Percentiles rank a stretch among this genome's conserved stretches.
Evolutionary conservation across 2,329 filamentous ascomycete genomes (phyloP).

Genomic region (Fusarium kyushuense): DNA sequence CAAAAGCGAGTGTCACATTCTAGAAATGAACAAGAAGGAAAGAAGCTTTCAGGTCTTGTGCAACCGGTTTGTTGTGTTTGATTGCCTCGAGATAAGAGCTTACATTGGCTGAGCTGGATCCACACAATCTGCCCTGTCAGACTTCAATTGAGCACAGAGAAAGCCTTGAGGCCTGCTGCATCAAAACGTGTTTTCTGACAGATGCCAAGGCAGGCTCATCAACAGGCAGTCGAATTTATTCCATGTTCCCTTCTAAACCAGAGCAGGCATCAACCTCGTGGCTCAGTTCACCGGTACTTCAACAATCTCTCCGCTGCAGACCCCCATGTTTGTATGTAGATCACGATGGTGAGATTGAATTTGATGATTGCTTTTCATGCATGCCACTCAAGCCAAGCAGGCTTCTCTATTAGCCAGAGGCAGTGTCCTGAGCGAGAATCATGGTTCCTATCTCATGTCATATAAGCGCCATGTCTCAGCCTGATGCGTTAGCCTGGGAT

Average conservation of each 20-base stretch:
- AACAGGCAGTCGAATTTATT: neutral
- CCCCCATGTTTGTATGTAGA: neutral
- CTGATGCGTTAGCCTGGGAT: neutral
- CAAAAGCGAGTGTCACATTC: slow-evolving; percentile 18
- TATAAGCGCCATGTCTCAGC: slow-evolving; percentile 1
- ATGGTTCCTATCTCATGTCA: neutral
- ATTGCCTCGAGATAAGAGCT: neutral
- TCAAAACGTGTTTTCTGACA: neutral
- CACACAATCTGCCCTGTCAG: slow-evolving; percentile 1
- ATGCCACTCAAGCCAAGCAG: neutral
- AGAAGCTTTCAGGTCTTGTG: slow-evolving; percentile 3
- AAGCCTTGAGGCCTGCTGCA: slow-evolving; percentile 7
- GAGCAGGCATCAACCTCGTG: neutral
- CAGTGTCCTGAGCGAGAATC: neutral
- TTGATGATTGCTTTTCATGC: neutral
- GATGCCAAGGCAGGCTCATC: neutral
- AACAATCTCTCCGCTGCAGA: neutral
- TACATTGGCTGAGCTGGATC: neutral
- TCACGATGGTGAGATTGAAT: neutral
- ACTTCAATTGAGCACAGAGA: slow-evolving; percentile 1
- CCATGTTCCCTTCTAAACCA: neutral
- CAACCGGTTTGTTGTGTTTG: neutral
- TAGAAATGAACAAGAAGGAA: slow-evolving; percentile 17
- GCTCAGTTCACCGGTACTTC: neutral
- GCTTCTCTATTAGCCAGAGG: neutral